Evolutionary conservation across 306 rosid species (phyloP), one percentile per base, ranked within the genome.

Genomic region (Corylus americana): DNA sequence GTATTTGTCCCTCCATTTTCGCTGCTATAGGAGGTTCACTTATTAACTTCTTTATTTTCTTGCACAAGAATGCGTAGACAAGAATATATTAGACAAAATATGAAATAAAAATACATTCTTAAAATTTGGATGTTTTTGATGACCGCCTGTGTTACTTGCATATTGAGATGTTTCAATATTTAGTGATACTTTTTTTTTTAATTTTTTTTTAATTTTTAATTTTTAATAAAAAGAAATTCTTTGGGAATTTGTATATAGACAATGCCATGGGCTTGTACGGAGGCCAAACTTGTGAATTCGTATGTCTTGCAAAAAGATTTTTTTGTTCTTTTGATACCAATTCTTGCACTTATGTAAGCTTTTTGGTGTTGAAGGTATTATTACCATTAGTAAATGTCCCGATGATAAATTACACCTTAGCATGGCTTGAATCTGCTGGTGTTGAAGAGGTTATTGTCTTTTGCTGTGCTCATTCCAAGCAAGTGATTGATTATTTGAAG

Each of bases 341-440:
- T 68, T 9, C 7, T 18, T 37, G 39, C 39, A 44, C 25, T 25
- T 47, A 55, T 12, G 27, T 8, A 13, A 17, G 22, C 20, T 22
- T 13, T 74, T 14, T 55, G 47, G 8, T 63, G 20, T 70, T 81
- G 29, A 51, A 96, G 99, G 99, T 96, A 64, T 81, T 96, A 49
- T 83, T 96, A 67, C 98, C 99, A 2, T 73, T 96, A 2, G 97
- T 88, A 31, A 96, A 96, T 80, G 93, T 86, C 76, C 99, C 98
- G 1, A 90, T 96, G 99, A 93, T 96, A 68, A 78, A 91, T 82
- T 96, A 93, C 88, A 87, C 98, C 18, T 77, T 96, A 81, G 89
- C 94, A 0, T 96, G 99, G 98, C 97, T 96, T 29, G 99, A 96
- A 88, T 96, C 97, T 3, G 98, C 99, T 1, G 98, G 97, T 22